Evolutionary conservation across 164 flowering plant genomes (phyloP).

Genomic region (Taxillus chinensis): DNA sequence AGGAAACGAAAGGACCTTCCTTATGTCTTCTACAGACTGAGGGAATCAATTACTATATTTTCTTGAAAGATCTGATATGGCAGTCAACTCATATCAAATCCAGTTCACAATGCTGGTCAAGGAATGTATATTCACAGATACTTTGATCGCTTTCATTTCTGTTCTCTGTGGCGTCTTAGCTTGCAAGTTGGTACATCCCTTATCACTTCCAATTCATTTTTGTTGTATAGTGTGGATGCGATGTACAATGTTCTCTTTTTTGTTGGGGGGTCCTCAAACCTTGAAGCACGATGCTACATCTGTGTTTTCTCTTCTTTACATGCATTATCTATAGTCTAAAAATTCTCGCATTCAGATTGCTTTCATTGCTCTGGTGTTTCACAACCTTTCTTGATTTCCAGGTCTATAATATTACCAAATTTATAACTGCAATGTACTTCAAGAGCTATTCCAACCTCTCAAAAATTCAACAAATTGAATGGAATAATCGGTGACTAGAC

Average conservation of each 20-base stretch:
- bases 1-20: not conserved
- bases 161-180: slow-evolving; percentile 17
- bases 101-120: slow-evolving; percentile 18
- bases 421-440: slow-evolving; percentile 19
- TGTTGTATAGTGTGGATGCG: not conserved
- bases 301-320: not conserved
- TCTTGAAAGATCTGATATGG: slow-evolving; percentile 10
- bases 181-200: slow-evolving; percentile 22
- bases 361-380: not conserved
- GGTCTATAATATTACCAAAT: slow-evolving; percentile 28
- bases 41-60: not conserved
- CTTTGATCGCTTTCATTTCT: slow-evolving; percentile 18
- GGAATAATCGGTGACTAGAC: slow-evolving; percentile 27
- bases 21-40: not conserved
- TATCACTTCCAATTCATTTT: not conserved
- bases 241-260: not conserved
- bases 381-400: slow-evolving; percentile 11
- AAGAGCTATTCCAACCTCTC: slow-evolving; percentile 23
- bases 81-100: slow-evolving; percentile 13
- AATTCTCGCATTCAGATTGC: not conserved
- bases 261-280: not conserved
- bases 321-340: not conserved
- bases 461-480: slow-evolving; percentile 19
- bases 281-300: not conserved
- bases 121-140: slow-evolving; percentile 16